Base-by-base conservation (phyloP, 2,329 filamentous ascomycete genomes). In the Exophiala viscosa region DNA sequence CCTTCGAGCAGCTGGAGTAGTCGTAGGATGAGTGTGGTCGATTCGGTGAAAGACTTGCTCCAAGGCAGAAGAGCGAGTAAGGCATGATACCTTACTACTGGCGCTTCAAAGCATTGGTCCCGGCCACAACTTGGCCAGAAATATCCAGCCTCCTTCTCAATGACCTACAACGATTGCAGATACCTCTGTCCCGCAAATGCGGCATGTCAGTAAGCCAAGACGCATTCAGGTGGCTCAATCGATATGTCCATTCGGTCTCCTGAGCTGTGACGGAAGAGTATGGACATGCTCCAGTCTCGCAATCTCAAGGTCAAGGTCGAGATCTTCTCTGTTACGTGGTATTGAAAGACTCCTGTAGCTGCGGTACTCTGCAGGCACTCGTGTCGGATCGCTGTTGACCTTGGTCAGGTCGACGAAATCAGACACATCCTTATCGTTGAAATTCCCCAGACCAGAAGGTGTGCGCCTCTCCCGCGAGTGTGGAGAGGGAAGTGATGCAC, bases 401-500 rank as follows among this genome's bases (percentile, higher is more conserved):
- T 71, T 72, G 13, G 66, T 69, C 28, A 72, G 66, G 52, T 75
- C 73, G 51, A 75, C 72, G 50, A 75, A 75, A 47, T 75, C 72
- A 1, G 72, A 71, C 32, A 71, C 62, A 2, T 70, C 67, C 57
- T 62, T 46, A 65, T 64, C 10, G 66, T 66, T n/a, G 8, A 34
- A 38, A 7, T 33, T 38, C 5, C 40, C 32, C 34, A 49, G 33
- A 5, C 47, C 45, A 9, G 50, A 50, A 3, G 50, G 50, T 28
- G 31, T 40, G 11, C 44, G 34, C 38, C 50, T 54, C 43, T 55
- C 55, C 6, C 35, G 40, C n/a, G 17, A 23, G 7, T 44, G 42
- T 7, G 50, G 31, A 10, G 53, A 38, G 5, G 55, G 18, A 6
- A 35, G 20, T 17, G 47, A 50, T 13, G 18, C 31, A 34, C 31